Evolutionary conservation across 2,329 filamentous ascomycete species (phyloP), one percentile per base, ranked within the genome.

Genomic region (Nannizziopsis barbatae): DNA sequence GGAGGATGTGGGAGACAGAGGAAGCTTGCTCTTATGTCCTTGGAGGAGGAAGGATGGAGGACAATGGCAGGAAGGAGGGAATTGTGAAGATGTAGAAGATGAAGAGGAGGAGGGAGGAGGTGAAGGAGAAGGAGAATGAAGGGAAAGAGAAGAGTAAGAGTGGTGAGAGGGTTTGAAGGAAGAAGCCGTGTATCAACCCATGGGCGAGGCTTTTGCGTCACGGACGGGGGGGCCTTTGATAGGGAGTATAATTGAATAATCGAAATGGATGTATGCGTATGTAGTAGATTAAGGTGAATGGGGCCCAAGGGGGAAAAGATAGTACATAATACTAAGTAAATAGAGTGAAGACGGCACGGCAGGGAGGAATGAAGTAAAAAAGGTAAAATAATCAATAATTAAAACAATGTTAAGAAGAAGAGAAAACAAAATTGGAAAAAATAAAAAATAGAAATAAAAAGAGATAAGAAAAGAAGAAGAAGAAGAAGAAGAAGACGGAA

Each of bases 401-500:
- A 27, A 27, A 27, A 27, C 22, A 27, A 27, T 27, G 22, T 27
- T 27, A 27, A 27, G 22, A 27, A 27, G 22, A 27, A 42, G 40
- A 33, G 6, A 12, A 32, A 31, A n/a, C 9, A n/a, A 17, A 44
- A 27, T 30, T 49, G 32, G 44, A 47, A 27, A 40, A 47, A 49
- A 71, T 52, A 82, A 82, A 72, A 74, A 71, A 54, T 76, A 79
- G 67, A 58, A 58, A 58, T 51, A 53, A 72, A 73, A 52, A 70
- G 70, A 64, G 56, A 50, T 64, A 68, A 55, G 66, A 67, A 53
- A n/a, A 67, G 65, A 35, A 63, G 62, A 52, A 65, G 42, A 51
- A 68, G 52, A 66, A 65, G 55, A 60, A 49, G 35, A 61, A 61
- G 39, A 61, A 63, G 54, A 42, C 47, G 20, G 50, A 71, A 68